These are phyloP conservation scores for Alternaria sp. DNA, from an alignment of 2,329 filamentous ascomycete genomes.

Conservation along the genomic window DNA sequence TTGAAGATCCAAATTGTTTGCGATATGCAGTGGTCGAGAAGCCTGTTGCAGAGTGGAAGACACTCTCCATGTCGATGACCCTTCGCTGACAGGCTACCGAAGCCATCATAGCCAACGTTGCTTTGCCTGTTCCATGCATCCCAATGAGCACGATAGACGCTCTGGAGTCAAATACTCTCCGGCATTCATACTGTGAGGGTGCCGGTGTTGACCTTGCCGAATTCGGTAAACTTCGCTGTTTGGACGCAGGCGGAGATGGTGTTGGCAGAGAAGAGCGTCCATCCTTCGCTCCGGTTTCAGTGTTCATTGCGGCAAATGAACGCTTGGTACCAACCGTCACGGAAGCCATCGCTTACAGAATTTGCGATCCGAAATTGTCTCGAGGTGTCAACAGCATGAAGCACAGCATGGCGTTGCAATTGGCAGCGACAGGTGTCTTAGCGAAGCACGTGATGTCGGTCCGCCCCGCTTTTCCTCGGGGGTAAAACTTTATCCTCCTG, in stretches of 20 bases:
- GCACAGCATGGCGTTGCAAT: conserved; percentile 10
- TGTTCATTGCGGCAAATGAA: conserved; percentile 36
- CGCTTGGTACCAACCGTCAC: conserved; percentile 41
- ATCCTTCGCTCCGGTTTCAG: conserved; percentile 21
- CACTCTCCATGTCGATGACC: conserved; percentile 72
- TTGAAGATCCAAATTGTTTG: conserved; percentile 66
- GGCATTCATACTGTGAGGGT: conserved; percentile 31
- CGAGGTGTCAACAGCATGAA: conserved; percentile 10
- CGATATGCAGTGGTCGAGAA: conserved; percentile 69
- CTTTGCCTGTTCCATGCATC: conserved; percentile 78
- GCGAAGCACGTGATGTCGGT: conserved; percentile 15
- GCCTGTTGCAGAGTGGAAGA: conserved; percentile 70
- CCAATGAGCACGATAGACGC: conserved; percentile 77
- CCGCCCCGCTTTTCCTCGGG: conserved; percentile 8
- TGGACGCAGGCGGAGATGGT: conserved; percentile 19
- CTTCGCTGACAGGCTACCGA: conserved; percentile 73
- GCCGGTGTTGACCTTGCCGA: conserved; percentile 34
- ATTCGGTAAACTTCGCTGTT: conserved; percentile 21
- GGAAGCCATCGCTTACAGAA: conserved; percentile 32
- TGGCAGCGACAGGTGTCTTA: conserved; percentile 7
- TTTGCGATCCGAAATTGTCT: conserved; percentile 2
- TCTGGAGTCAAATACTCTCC: conserved; percentile 62
- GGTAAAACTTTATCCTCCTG: conserved; percentile 20
- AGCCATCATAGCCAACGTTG: conserved; percentile 76
- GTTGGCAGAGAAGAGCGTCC: conserved; percentile 22